phyloP scores from a whole-genome alignment of 305 asterid species.

The Andrographis paniculata region DNA sequence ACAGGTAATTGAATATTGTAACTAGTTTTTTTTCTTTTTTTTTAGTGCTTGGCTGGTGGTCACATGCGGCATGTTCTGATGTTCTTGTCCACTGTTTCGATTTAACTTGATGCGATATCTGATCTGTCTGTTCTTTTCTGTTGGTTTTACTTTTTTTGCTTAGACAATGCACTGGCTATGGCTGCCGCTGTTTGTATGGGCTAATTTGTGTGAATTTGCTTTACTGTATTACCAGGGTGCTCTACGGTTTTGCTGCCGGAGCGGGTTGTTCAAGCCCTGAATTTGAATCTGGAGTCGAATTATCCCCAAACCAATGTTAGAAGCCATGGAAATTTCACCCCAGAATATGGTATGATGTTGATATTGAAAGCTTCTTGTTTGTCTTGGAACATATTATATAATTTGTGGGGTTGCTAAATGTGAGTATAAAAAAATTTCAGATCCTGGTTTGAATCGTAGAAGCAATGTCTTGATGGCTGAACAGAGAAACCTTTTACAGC shows the following conservation, averaged over 20 bases:
- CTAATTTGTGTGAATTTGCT: background rate
- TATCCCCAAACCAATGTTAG: constrained; percentile 23
- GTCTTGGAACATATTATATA: too few relatives aligned
- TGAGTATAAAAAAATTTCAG: constrained; percentile 8
- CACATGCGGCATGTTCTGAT: constrained; percentile 10
- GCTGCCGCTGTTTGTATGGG: background rate
- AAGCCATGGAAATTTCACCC: constrained; percentile 13
- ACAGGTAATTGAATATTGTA: constrained; percentile 24
- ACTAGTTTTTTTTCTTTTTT: background rate
- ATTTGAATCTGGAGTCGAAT: constrained; percentile 37
- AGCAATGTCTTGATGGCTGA: constrained; percentile 18
- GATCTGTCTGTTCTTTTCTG: background rate
- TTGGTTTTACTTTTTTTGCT: background rate
- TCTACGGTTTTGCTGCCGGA: constrained; percentile 58
- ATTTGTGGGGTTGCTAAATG: too few relatives aligned
- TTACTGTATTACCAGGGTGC: constrained; percentile 24
- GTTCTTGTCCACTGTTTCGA: background rate
- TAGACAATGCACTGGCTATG: background rate
- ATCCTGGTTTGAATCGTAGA: constrained; percentile 15
- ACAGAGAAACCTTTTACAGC: constrained; percentile 19
- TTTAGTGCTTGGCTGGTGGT: constrained; percentile 6
- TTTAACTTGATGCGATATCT: background rate
- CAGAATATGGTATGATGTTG: constrained; percentile 26
- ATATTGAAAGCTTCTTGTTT: too few relatives aligned
- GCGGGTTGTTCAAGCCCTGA: constrained; percentile 58